Evolutionary conservation across 306 rosid species (phyloP).

Genomic region (Begonia fuchsioides): DNA sequence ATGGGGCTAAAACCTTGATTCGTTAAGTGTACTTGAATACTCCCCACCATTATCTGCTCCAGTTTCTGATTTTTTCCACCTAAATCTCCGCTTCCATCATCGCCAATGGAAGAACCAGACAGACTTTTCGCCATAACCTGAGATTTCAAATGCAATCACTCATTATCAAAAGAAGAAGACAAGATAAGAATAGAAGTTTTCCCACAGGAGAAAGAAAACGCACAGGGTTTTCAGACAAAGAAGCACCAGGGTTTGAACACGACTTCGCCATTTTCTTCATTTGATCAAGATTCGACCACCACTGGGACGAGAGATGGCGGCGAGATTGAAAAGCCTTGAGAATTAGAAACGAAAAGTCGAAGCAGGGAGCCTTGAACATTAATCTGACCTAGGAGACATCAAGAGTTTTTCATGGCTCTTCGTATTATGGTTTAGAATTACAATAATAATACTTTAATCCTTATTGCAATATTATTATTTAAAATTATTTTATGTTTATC

Average conservation of each 20-base stretch:
- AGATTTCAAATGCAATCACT: not conserved
- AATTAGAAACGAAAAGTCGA: too few species aligned
- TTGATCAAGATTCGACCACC: too few species aligned
- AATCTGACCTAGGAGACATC: too few species aligned
- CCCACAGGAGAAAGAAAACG: not conserved
- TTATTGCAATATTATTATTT: too few species aligned
- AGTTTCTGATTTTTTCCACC: not conserved
- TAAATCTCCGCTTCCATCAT: not conserved
- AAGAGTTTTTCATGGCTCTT: too few species aligned
- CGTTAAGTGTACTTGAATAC: slow-evolving; percentile 1
- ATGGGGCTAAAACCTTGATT: not conserved
- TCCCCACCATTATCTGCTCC: slow-evolving; percentile 7
- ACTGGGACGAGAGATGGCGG: too few species aligned
- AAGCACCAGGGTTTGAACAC: not conserved
- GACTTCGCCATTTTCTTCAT: not conserved
- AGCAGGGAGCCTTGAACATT: too few species aligned
- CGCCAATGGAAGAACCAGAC: not conserved
- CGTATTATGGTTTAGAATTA: too few species aligned
- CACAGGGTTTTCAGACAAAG: not conserved
- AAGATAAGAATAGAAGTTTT: not conserved
- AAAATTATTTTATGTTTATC: too few species aligned
- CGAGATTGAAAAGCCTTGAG: too few species aligned
- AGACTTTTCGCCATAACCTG: slow-evolving; percentile 1
- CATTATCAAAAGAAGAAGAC: not conserved
- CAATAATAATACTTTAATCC: too few species aligned